Base-by-base conservation (phyloP, 1,284 basidiomycete genomes). In the Irpex sp. region DNA sequence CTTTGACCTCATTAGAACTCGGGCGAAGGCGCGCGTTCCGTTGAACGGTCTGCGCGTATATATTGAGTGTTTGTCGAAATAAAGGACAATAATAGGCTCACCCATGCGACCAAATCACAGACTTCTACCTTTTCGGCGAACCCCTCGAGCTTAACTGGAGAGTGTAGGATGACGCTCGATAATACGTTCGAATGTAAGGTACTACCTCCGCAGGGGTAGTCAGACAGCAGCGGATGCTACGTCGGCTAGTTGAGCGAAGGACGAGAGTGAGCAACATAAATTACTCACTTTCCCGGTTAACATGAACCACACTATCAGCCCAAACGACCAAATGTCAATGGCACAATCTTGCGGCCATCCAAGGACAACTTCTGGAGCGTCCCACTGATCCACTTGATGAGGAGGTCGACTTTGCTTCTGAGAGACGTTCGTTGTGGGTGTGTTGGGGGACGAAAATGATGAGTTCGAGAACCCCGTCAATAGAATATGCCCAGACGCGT, bases 261-360 rank as follows among this genome's bases (percentile, higher is more conserved):
- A 58, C 57, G 17, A 58, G 17, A 13, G 11, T 21, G n/a, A 7
- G 19, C 33, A 21, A 26, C 17, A 57, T 21, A 57, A 56, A 31
- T 2, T 21, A 36, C 81, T 70, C 60, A 88, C 87, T 69, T 75
- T 77, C 33, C 86, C 87, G 19, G 81, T 80, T 53, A 85, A 74
- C 79, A 93, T 86, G 71, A 89, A 91, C 69, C 86, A 87, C 11
- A 94, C 71, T 68, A 94, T 79, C 68, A 89, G 82, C 0, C 93
- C 93, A 63, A 94, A 86, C 1, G 85, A 83, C 92, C 92, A 95
- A 76, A 87, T 89, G 72, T 95, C 93, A n/a, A 91, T 90, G 9
- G 86, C 81, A 64, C 83, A 86, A 58, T 88, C 86, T 70, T 93
- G 90, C 9, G 83, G 78, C 79, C 89, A 85, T 0, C 89, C 86